phyloP scores from a whole-genome alignment of 768 basidiomycete species.

The Coprinopsis sp. region DNA sequence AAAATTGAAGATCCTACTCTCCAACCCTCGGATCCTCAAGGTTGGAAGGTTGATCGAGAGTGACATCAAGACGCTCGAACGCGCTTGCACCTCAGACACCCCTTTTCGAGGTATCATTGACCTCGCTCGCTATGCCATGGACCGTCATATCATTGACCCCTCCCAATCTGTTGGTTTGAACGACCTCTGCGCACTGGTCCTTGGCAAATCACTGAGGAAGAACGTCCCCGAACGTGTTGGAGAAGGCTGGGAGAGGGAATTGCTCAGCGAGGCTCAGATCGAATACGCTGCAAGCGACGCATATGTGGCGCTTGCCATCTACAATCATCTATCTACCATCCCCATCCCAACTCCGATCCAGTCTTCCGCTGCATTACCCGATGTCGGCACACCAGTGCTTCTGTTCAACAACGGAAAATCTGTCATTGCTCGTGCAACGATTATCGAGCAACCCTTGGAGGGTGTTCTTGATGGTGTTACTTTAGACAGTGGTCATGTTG shows the following conservation, averaged over 20 bases:
- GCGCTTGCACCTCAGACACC: slow-evolving; percentile 8
- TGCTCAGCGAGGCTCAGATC: too few species aligned
- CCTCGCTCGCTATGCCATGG: slow-evolving; percentile 25
- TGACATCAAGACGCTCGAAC: slow-evolving; percentile 16
- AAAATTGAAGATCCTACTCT: slow-evolving; percentile 12
- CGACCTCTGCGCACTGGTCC: slow-evolving; percentile 25
- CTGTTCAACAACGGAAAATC: too few species aligned
- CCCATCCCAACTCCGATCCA: slow-evolving; percentile 14
- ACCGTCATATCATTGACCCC: slow-evolving; percentile 13
- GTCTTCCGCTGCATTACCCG: not conserved
- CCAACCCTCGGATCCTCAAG: slow-evolving; percentile 19
- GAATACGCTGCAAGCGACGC: slow-evolving; percentile 17
- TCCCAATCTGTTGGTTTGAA: slow-evolving; percentile 18
- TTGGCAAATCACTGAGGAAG: slow-evolving; percentile 15
- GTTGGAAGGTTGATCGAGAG: slow-evolving; percentile 27
- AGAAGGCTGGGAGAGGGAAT: slow-evolving; percentile 15
- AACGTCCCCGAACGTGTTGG: slow-evolving; percentile 16
- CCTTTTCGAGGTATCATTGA: slow-evolving; percentile 25
- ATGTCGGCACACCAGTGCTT: slow-evolving; percentile 5
- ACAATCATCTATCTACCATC: slow-evolving; percentile 17
- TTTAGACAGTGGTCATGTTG: too few species aligned
- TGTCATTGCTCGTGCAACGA: too few species aligned
- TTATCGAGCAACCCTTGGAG: too few species aligned
- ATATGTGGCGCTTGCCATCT: slow-evolving; percentile 14
- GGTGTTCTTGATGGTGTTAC: too few species aligned